Conservation (phyloP, 1,284 basidiomycete genomes). For the Hemileia vastatrix region DNA sequence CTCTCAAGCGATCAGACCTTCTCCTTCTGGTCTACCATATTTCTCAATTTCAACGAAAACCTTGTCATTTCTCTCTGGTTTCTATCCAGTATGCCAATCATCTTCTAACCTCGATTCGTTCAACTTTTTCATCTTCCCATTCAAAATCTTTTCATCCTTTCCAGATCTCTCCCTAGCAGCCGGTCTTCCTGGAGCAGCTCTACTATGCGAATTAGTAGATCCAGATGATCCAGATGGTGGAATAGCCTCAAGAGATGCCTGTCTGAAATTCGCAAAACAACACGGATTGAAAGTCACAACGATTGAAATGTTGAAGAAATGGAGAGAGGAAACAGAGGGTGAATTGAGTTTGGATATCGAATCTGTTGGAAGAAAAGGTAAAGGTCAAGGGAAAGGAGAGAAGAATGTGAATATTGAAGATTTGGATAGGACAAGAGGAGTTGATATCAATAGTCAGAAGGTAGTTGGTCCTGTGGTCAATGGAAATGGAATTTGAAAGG, state of each 20-base stretch:
- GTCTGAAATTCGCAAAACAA: slow-evolving; percentile 36
- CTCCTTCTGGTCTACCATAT: neutral
- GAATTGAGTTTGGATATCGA: slow-evolving; percentile 5
- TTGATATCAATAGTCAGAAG: too few relatives aligned
- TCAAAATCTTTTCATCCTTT: neutral
- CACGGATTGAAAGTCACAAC: slow-evolving; percentile 36
- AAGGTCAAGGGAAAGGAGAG: slow-evolving; percentile 2
- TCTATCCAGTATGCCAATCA: neutral
- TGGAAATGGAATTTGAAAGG: too few relatives aligned
- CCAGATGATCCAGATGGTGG: slow-evolving; percentile 35
- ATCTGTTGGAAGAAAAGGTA: slow-evolving; percentile 2
- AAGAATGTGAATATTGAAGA: too few relatives aligned
- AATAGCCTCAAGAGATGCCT: slow-evolving; percentile 42
- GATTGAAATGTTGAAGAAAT: slow-evolving; percentile 37
- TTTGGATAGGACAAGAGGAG: too few relatives aligned
- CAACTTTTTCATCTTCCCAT: neutral
- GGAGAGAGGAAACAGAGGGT: slow-evolving; percentile 33
- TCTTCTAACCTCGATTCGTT: neutral
- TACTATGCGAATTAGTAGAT: slow-evolving; percentile 42
- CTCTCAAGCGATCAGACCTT: too few relatives aligned
- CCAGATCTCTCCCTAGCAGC: slow-evolving; percentile 36
- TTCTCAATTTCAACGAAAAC: too few relatives aligned
- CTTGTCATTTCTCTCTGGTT: neutral
- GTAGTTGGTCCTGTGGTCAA: too few relatives aligned
- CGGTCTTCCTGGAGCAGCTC: slow-evolving; percentile 33